These are phyloP conservation scores for Solanum medicagineum DNA, from an alignment of 257 asterid species.

Conservation along the genomic window DNA sequence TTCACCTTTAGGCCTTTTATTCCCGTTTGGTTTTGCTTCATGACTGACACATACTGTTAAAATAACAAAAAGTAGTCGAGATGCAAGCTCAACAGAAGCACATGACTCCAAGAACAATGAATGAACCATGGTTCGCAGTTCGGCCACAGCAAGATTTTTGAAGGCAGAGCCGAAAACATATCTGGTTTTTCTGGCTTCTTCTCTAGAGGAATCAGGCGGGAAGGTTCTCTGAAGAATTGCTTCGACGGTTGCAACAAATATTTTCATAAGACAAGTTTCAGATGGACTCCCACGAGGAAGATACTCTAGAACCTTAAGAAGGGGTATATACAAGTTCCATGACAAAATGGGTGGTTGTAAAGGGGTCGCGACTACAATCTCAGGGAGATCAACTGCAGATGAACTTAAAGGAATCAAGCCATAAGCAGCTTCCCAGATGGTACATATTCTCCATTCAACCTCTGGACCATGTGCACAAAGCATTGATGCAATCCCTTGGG, in stretches of 20 bases:
- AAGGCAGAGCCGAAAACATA: constrained; percentile 73
- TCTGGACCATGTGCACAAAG: constrained; percentile 99
- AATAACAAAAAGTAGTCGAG: constrained; percentile 93
- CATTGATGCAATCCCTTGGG: constrained; percentile 99
- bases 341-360: constrained; percentile 88
- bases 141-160: constrained; percentile 92
- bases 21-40: constrained; percentile 80
- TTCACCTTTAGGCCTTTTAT: constrained; percentile 65
- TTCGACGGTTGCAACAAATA: constrained; percentile 97
- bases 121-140: constrained; percentile 96
- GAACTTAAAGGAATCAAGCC: constrained; percentile 95
- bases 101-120: constrained; percentile 79
- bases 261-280: constrained; percentile 94
- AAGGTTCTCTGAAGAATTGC: constrained; percentile 93
- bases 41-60: constrained; percentile 95
- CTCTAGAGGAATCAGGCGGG: constrained; percentile 78
- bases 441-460: constrained; percentile 99
- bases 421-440: constrained; percentile 99
- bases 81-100: constrained; percentile 86
- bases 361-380: constrained; percentile 87
- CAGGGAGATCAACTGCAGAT: constrained; percentile 95
- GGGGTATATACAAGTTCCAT: constrained; percentile 91
- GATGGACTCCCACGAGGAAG: constrained; percentile 99
- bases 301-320: constrained; percentile 94
- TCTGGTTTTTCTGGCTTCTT: constrained; percentile 72